Evolutionary conservation across 495 filamentous ascomycete genomes (phyloP), one percentile per base, ranked within the genome.

Genomic region (Lophiostoma macrostomum): DNA sequence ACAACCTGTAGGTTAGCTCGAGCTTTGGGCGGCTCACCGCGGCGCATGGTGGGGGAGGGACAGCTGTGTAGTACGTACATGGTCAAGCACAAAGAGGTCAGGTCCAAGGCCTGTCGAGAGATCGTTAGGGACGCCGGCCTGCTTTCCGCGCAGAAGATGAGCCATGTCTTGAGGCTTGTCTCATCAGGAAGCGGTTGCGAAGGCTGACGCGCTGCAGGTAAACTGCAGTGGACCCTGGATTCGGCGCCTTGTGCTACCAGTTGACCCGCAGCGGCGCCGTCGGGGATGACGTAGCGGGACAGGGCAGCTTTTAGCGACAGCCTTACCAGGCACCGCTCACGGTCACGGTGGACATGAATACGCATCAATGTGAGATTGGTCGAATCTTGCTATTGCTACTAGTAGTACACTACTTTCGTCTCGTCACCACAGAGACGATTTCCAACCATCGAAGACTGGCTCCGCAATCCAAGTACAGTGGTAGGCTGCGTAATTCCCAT

Each of bases 101-200:
- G 87, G 78, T 30, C 78, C 72, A 45, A 96, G 77, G 41, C 83
- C 83, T 11, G 86, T 81, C 22, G 91, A 95, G 29, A 98, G 78
- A 71, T 97, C 93, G 67, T 81, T 87, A 65, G 88, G 85, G 45
- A 98, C 83, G 48, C 93, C 93, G 46, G 89, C 81, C 75, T 98
- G 93, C 76, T 93, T 95, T 30, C 88, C 85, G 56, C 93, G 78
- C 58, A 98, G 70, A 67, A 96, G 91, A 58, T 86, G 81, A 32
- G 88, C 82, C 90, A 93, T 94, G 19, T 16, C 39, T 50, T 27
- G 36, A 40, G 16, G 28, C 16, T 7, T 54, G 36, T 41, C 22
- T 48, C 50, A 52, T 51, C 18, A 32, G 7, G 19, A 7, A 39
- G 16, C 12, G 37, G n/a, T 41, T 20, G 28, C 20, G 31, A 30